Base-by-base conservation (phyloP, 495 filamentous ascomycete species). In the Penicillium coffeae region DNA sequence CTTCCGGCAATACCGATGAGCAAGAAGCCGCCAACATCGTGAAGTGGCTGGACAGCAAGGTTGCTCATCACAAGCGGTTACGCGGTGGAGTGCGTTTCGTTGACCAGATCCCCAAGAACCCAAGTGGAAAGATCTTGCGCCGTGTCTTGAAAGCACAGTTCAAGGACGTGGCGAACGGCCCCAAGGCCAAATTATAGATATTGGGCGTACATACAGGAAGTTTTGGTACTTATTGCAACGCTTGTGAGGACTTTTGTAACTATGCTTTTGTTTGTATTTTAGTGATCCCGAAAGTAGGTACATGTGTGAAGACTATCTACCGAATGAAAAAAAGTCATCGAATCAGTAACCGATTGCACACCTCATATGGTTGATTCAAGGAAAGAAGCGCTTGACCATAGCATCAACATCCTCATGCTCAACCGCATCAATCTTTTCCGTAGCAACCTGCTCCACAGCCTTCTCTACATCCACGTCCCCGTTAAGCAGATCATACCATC, bases 71-170 rank as follows among this genome's bases (percentile, higher is more conserved):
- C 56, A 96, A 96, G 75, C 76, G 78, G 48, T 68, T 96, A 58
- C 79, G 87, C 22, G 92, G 92, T 14, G 92, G 92, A 2, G 78
- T 96, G 0, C 77, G 76, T 8, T 97, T 94, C 59, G 74, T 95
- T 8, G 83, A 95, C 50, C 73, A 78, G 53, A 80, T 97, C 8
- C 92, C 92, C 21, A 95, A 93, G 78, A 92, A 84, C 49, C 78
- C 78, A 0, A 85, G 82, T 61, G 92, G 92, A 1, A 97, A 97
- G 79, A 90, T 96, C 42, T 64, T 97, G 56, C 83, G 91, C 52
- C 75, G 89, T 36, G 47, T 92, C 33, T 60, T 85, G 57, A 81
- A 81, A 58, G 66, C 75, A 38, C 62, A 66, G 56, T 80, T 80
- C 36, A 69, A 72, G 61, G 79, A 77, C 34, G 62, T 64, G 46